These are phyloP conservation scores for Tetracentron sinense DNA, from an alignment of 164 flowering plant species.

Conservation along the genomic window DNA sequence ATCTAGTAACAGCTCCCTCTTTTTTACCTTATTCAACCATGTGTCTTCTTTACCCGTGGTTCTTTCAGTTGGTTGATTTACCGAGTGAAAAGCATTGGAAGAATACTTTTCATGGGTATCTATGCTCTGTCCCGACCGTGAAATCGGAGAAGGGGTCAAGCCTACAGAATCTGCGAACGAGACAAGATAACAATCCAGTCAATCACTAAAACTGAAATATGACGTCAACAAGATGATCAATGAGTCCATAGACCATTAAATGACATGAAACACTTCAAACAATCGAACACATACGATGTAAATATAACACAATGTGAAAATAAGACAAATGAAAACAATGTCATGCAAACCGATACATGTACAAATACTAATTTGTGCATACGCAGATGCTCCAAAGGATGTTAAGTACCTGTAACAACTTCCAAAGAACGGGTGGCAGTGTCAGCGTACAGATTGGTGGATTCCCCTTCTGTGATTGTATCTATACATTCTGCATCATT, in stretches of 20 bases:
- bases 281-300: neutral
- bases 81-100: constrained; percentile 32
- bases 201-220: constrained; percentile 7
- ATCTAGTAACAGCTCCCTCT: constrained; percentile 74
- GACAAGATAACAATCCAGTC: constrained; percentile 12
- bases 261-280: constrained; percentile 5
- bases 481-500: constrained; percentile 31
- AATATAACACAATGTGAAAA: too few species aligned
- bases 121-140: constrained; percentile 33
- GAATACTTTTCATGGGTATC: constrained; percentile 38
- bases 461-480: constrained; percentile 38
- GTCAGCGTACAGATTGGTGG: constrained; percentile 28
- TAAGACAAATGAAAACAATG: too few species aligned
- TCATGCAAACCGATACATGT: too few species aligned
- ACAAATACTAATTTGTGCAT: too few species aligned
- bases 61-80: constrained; percentile 40
- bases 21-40: constrained; percentile 59
- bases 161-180: constrained; percentile 51
- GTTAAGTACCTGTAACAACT: constrained; percentile 43
- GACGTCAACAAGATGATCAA: neutral
- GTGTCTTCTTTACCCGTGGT: constrained; percentile 39
- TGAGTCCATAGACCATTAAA: neutral
- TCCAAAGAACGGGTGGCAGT: constrained; percentile 31
- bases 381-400: too few species aligned
- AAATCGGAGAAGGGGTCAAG: constrained; percentile 30